phyloP scores from a whole-genome alignment of 225 moss, liverwort and hornwort genomes.

The Marchantia polymorpha region DNA sequence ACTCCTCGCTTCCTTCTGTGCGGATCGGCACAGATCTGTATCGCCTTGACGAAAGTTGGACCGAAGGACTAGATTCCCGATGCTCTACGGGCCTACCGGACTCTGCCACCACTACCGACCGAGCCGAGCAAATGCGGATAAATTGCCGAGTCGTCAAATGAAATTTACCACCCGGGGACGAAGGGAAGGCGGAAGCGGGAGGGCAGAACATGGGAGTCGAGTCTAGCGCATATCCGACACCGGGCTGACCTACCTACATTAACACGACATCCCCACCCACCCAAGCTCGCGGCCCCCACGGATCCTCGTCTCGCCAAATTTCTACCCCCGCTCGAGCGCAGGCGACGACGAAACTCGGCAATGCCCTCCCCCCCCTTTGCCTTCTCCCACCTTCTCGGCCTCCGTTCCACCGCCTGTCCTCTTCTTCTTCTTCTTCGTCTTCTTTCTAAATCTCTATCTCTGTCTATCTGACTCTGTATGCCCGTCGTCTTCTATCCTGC shows the following conservation, averaged over 20 bases:
- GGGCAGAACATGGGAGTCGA: conserved; percentile 9
- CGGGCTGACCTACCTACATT: neutral
- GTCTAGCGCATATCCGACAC: neutral
- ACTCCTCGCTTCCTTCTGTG: conserved; percentile 13
- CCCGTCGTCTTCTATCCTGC: neutral
- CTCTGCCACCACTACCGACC: conserved; percentile 9
- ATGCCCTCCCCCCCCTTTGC: neutral
- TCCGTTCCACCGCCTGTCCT: no score
- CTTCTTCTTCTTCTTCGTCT: neutral
- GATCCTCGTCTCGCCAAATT: neutral
- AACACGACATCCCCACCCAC: no score
- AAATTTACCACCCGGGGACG: conserved; percentile 11
- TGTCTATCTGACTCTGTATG: neutral
- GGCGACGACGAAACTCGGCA: conserved; percentile 5
- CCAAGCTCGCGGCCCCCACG: neutral
- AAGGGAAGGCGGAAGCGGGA: neutral
- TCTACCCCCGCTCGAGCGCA: neutral
- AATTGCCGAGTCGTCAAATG: neutral
- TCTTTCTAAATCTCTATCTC: neutral
- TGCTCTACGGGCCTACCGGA: neutral
- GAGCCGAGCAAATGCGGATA: neutral
- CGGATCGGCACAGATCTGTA: conserved; percentile 24
- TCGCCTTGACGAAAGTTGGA: neutral
- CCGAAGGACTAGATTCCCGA: conserved; percentile 5
- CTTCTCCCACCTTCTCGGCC: neutral